phyloP scores from a whole-genome alignment of 2,329 filamentous ascomycete genomes.

The Hymenoscyphus linearis region DNA sequence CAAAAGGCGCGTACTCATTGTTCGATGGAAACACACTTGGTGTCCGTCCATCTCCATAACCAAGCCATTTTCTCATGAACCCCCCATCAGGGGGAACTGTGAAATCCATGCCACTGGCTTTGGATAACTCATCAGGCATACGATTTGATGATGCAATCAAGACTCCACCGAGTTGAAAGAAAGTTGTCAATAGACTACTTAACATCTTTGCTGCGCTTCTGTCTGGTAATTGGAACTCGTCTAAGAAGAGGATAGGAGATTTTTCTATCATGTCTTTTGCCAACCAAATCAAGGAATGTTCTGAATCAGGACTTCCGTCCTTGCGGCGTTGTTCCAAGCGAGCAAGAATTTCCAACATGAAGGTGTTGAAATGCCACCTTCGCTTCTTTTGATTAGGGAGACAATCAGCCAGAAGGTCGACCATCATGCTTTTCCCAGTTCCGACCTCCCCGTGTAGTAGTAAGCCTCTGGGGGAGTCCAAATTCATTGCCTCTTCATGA shows the following conservation, averaged over 20 bases:
- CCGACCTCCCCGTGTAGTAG: conserved; percentile 79
- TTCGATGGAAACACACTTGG: conserved; percentile 44
- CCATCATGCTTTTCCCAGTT: conserved; percentile 79
- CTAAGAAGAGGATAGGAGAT: conserved; percentile 71
- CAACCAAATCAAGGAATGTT: conserved; percentile 68
- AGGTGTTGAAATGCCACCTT: conserved; percentile 80
- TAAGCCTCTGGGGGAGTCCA: conserved; percentile 68
- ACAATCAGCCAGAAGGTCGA: conserved; percentile 74
- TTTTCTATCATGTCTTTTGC: conserved; percentile 71
- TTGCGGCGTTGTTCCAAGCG: conserved; percentile 53
- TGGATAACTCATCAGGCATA: conserved; percentile 76
- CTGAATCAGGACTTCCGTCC: conserved; percentile 28
- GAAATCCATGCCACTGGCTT: conserved; percentile 68
- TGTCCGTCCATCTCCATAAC: conserved; percentile 34
- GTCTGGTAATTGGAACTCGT: conserved; percentile 81
- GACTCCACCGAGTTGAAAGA: conserved; percentile 78
- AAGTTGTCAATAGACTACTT: conserved; percentile 70
- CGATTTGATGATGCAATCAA: conserved; percentile 76
- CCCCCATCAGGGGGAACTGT: conserved; percentile 46
- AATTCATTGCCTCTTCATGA: conserved; percentile 64
- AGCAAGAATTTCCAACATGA: conserved; percentile 74
- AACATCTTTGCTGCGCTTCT: conserved; percentile 73
- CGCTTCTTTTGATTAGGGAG: conserved; percentile 68
- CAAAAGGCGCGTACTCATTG: conserved; percentile 70
- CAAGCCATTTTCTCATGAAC: conserved; percentile 45